Evolutionary conservation across 441 rosid species (phyloP), one percentile per base, ranked within the genome.

Genomic region (Bocquillonia castaneifolia): DNA sequence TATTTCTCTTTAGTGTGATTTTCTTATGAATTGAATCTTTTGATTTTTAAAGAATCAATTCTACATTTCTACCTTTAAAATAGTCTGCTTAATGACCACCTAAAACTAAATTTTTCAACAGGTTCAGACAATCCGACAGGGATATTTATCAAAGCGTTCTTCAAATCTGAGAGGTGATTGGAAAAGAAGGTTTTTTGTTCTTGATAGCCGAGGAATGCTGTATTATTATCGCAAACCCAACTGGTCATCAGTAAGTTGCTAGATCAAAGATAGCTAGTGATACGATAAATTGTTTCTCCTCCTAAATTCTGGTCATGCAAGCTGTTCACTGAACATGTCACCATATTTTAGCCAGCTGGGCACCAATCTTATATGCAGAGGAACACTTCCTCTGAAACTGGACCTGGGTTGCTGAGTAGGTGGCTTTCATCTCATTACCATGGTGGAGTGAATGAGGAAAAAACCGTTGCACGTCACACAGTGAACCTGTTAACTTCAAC

Each of bases 391-490:
- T 72, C 94, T 58, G 99, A 92, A 76, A 78, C 74, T 81, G 76
- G 87, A 48, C 85, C 86, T 29, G 96, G 98, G 28, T 71, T 95
- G 81, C 86, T 95, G 68, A 86, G 97, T 67, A 86, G 97, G 61
- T 95, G 96, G 99, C 91, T 92, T 72, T 92, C 97, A 82, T 86
- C 98, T 77, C 98, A 95, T 82, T 81, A 87, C 72, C 94, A 92
- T n/a, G 93, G 95, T 47, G 86, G 85, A 53, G 87, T 82, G 40
- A 88, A 87, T 71, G 97, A 95, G 78, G 99, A 95, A 74, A 95
- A 90, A 83, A 78, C 97, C 15, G 93, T 81, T 79, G 98, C 98
- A 64, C 97, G 89, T 58, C 98, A 89, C 80, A 89, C 98, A 15
- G 91, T 95, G 67, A 95, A 95, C 76, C 83, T 95, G 71, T 71